These are phyloP conservation scores for Hanseniaspora mollemarum DNA, from an alignment of 805 yeast genomes.

Conservation along the genomic window DNA sequence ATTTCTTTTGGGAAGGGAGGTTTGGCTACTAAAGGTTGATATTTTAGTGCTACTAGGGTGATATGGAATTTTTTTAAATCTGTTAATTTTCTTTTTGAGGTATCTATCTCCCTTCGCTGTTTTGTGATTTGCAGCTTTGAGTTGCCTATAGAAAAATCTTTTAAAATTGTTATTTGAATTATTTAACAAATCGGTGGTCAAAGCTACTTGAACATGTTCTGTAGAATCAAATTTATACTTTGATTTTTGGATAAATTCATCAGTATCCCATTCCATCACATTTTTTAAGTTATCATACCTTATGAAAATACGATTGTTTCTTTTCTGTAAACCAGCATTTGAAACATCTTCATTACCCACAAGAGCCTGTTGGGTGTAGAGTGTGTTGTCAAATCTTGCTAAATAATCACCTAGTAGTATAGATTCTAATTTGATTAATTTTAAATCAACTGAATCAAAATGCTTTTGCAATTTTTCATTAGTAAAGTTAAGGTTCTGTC, in stretches of 20 bases:
- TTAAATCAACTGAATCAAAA: neutral
- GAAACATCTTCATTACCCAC: too few species aligned
- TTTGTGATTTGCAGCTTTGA: too few species aligned
- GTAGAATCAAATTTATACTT: too few species aligned
- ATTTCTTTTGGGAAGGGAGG: neutral
- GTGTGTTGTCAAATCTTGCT: neutral
- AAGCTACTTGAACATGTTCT: neutral
- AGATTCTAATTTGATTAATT: neutral
- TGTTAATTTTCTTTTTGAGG: too few species aligned
- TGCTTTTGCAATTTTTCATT: too few species aligned
- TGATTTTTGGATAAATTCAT: too few species aligned
- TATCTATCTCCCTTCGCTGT: too few species aligned
- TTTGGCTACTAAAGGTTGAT: neutral
- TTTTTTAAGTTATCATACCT: constrained; percentile 2
- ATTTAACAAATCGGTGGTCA: too few species aligned
- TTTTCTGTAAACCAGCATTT: neutral
- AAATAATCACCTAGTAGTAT: neutral
- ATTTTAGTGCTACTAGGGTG: neutral
- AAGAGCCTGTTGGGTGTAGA: too few species aligned
- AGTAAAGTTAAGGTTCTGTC: neutral
- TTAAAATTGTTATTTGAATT: too few species aligned
- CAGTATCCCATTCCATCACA: neutral
- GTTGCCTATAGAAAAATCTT: too few species aligned
- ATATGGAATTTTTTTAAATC: too few species aligned
- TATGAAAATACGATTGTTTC: neutral